Evolutionary conservation across 371 early-diverging fungal species (phyloP).

Genomic region (Capillidium rhysosporum): DNA sequence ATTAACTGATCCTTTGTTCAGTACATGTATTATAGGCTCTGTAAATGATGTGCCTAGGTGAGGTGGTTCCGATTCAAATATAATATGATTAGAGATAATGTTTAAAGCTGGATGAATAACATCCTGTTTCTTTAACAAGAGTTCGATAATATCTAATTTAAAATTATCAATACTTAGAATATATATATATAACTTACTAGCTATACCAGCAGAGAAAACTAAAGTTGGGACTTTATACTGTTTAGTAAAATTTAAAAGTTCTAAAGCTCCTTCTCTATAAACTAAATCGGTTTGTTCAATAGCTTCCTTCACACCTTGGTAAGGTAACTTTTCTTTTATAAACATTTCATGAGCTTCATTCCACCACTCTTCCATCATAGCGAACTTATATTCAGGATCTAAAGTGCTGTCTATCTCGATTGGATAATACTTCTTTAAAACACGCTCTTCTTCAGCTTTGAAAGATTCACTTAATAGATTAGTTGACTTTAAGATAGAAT

Average conservation of each 20-base stretch:
- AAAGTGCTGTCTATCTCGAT: slow-evolving; percentile 35
- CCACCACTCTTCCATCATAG: slow-evolving; percentile 61
- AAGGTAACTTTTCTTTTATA: slow-evolving; percentile 22
- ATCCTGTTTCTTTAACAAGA: background rate
- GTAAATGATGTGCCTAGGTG: slow-evolving; percentile 28
- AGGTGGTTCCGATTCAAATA: slow-evolving; percentile 23
- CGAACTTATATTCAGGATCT: slow-evolving; percentile 29
- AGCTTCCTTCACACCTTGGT: slow-evolving; percentile 27
- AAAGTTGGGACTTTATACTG: slow-evolving; percentile 28
- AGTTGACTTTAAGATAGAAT: slow-evolving; percentile 28
- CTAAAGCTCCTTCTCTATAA: slow-evolving; percentile 22
- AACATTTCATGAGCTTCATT: slow-evolving; percentile 26
- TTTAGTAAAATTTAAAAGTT: slow-evolving; percentile 20
- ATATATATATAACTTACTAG: slow-evolving; percentile 13
- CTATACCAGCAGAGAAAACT: slow-evolving; percentile 56
- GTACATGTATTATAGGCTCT: slow-evolving; percentile 10
- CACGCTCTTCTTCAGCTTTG: slow-evolving; percentile 17
- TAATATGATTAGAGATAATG: slow-evolving; percentile 47
- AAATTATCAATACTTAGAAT: background rate
- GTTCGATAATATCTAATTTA: background rate
- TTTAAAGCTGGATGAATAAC: background rate
- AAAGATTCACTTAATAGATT: slow-evolving; percentile 19
- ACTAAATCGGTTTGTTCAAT: slow-evolving; percentile 25
- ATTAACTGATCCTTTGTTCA: background rate
- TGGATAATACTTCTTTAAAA: slow-evolving; percentile 50